Percentiles rank a stretch among this genome's conserved stretches.
Evolutionary conservation across 2,329 filamentous ascomycete species (phyloP).

Genomic region (Colletotrichum echinochloae): DNA sequence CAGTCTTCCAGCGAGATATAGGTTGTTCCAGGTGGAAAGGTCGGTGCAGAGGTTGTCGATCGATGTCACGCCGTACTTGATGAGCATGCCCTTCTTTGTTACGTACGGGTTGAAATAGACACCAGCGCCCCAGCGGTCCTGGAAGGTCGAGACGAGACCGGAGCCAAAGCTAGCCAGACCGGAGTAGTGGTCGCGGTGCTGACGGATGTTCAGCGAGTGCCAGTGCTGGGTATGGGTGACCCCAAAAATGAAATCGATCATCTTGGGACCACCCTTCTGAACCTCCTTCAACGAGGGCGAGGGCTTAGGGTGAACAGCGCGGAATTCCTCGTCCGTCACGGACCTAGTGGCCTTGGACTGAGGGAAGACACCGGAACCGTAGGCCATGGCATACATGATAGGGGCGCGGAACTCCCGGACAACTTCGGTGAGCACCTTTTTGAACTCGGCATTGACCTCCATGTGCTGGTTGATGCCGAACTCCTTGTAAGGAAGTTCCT

Average conservation of each 20-base stretch:
- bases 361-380: slow-evolving; percentile 95
- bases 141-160: slow-evolving; percentile 83
- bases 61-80: slow-evolving; percentile 98
- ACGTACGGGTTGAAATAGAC: slow-evolving; percentile 99
- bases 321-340: slow-evolving; percentile 67
- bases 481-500: slow-evolving; percentile 59
- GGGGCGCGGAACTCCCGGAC: slow-evolving; percentile 93
- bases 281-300: slow-evolving; percentile 84
- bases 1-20: slow-evolving; percentile 95
- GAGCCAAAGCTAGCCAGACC: slow-evolving; percentile 86
- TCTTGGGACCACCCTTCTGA: slow-evolving; percentile 89
- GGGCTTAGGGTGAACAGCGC: slow-evolving; percentile 82
- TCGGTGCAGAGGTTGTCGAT: slow-evolving; percentile 89
- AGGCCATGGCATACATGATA: slow-evolving; percentile 96
- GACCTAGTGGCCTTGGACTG: slow-evolving; percentile 68
- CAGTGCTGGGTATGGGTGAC: slow-evolving; percentile 96
- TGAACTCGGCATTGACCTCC: slow-evolving; percentile 94
- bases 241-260: slow-evolving; percentile 99
- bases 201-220: slow-evolving; percentile 91
- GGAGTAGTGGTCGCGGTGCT: slow-evolving; percentile 95
- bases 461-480: slow-evolving; percentile 98
- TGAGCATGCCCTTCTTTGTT: slow-evolving; percentile 92
- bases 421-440: slow-evolving; percentile 87
- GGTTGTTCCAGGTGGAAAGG: slow-evolving; percentile 89
- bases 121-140: slow-evolving; percentile 90